Evolutionary conservation across 768 basidiomycete species (phyloP).

Genomic region (Zangia roseola): DNA sequence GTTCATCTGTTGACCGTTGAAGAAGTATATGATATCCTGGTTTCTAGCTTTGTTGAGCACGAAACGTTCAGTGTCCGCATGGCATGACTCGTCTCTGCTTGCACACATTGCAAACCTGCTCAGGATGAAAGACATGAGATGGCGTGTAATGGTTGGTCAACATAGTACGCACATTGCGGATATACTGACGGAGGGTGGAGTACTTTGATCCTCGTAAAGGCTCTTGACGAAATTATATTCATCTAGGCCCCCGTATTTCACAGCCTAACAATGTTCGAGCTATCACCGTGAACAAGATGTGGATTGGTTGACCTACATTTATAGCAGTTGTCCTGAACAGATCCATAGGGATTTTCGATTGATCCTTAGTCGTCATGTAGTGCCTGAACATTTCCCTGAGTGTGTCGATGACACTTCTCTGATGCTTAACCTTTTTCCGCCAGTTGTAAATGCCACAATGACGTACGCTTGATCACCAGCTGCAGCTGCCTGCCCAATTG

Average conservation of each 20-base stretch:
- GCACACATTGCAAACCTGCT: conserved; percentile 63
- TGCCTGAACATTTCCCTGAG: conserved; percentile 67
- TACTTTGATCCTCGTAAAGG: conserved; percentile 69
- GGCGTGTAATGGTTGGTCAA: background rate
- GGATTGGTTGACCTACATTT: conserved; percentile 39
- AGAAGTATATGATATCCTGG: conserved; percentile 66
- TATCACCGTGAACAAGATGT: background rate
- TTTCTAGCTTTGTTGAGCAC: conserved; percentile 52
- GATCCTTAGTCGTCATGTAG: conserved; percentile 70
- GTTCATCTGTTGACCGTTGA: conserved; percentile 59
- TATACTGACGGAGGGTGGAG: conserved; percentile 63
- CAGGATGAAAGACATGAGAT: background rate
- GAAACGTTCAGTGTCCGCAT: conserved; percentile 62
- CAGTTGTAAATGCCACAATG: background rate
- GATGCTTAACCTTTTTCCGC: background rate
- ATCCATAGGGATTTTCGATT: conserved; percentile 78
- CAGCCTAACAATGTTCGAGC: conserved; percentile 45
- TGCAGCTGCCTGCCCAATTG: conserved; percentile 55
- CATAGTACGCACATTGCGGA: conserved; percentile 64
- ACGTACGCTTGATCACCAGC: conserved; percentile 43
- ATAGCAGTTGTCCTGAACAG: conserved; percentile 57
- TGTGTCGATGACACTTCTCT: conserved; percentile 67
- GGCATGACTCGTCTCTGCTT: conserved; percentile 52
- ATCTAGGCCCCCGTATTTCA: conserved; percentile 65
- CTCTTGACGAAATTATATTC: conserved; percentile 75